Percentiles rank a stretch among this genome's conserved stretches.
Conservation (phyloP, 805 yeast species). For the Torulaspora microellipsoides region DNA sequence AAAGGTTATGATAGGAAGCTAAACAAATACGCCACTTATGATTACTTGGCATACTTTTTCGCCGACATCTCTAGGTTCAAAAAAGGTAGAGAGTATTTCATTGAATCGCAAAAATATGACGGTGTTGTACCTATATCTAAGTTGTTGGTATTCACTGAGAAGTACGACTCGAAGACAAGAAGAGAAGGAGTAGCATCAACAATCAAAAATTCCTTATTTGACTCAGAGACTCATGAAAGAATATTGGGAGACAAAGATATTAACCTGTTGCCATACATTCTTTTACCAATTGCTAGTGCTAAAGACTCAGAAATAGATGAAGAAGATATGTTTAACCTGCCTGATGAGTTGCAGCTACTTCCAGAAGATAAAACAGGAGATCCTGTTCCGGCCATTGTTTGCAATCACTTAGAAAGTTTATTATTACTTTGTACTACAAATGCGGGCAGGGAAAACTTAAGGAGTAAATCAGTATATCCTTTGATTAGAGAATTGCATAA, state of each 20-base stretch:
- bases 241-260: conserved; percentile 58
- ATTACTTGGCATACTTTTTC: conserved; percentile 81
- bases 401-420: conserved; percentile 73
- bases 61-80: conserved; percentile 81
- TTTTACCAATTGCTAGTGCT: conserved; percentile 77
- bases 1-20: conserved; percentile 71
- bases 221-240: conserved; percentile 58
- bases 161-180: conserved; percentile 69
- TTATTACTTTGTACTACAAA: conserved; percentile 74
- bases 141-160: conserved; percentile 75
- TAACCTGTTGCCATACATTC: conserved; percentile 73
- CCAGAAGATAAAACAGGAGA: conserved; percentile 76
- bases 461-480: conserved; percentile 82
- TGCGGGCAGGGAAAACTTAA: conserved; percentile 65
- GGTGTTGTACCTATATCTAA: conserved; percentile 75
- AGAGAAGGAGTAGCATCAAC: conserved; percentile 92
- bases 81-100: conserved; percentile 72
- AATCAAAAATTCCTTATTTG: conserved; percentile 84
- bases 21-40: conserved; percentile 69
- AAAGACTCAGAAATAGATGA: conserved; percentile 64
- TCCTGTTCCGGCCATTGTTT: conserved; percentile 57
- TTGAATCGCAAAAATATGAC: conserved; percentile 68
- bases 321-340: conserved; percentile 82
- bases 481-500: conserved; percentile 82
- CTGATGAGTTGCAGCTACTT: conserved; percentile 79